Evolutionary conservation across 257 asterid genomes (phyloP).

Genomic region (Cynanchum wilfordii): DNA sequence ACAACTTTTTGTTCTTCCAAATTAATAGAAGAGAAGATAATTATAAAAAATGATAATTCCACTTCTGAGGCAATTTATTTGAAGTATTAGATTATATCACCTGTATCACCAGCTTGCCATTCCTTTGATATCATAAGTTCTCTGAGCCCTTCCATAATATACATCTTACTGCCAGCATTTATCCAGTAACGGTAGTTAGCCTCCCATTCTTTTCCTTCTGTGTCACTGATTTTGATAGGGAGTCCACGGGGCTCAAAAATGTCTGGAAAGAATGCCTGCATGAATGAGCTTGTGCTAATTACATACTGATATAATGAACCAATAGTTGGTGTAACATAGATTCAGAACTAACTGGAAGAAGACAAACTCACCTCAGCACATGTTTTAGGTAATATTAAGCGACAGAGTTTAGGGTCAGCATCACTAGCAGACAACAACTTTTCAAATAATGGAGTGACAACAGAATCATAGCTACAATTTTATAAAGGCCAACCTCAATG

Average conservation of each 20-base stretch:
- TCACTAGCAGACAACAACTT: conserved; percentile 50
- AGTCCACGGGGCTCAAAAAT: conserved; percentile 46
- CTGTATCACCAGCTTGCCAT: conserved; percentile 77
- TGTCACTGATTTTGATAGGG: conserved; percentile 50
- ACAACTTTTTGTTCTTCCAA: not conserved
- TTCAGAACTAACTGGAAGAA: not conserved
- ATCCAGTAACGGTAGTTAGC: conserved; percentile 55
- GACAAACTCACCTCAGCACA: conserved; percentile 60
- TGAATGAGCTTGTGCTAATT: conserved; percentile 5
- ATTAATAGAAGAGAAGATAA: not conserved
- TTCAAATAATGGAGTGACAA: conserved; percentile 56
- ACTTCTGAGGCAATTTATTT: not conserved
- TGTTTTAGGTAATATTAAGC: conserved; percentile 56
- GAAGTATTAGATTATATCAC: conserved; percentile 20
- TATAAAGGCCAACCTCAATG: conserved; percentile 43
- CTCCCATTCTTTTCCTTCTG: conserved; percentile 66
- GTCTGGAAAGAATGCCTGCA: conserved; percentile 66
- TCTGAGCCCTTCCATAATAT: conserved; percentile 66
- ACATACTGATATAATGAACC: not conserved
- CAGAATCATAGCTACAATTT: conserved; percentile 39
- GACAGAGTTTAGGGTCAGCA: conserved; percentile 50
- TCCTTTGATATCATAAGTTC: conserved; percentile 51
- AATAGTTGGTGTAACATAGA: not conserved
- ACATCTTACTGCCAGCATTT: conserved; percentile 49
- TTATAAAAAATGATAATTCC: not conserved